Evolutionary conservation across 139 green algal genomes (phyloP), one percentile per base, ranked within the genome.

Genomic region (Haematococcus lacustris): DNA sequence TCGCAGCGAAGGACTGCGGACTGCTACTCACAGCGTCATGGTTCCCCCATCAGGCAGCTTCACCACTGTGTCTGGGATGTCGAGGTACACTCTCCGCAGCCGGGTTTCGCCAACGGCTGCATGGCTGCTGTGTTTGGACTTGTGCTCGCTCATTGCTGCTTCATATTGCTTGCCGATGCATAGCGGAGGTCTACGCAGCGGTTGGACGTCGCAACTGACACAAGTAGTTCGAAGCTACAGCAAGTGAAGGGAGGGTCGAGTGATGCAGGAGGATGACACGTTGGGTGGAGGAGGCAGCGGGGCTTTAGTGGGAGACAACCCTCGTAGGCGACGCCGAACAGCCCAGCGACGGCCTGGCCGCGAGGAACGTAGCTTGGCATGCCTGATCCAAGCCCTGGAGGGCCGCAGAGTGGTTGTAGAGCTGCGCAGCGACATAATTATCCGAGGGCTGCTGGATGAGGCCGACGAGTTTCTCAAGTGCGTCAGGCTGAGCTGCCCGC

Each of bases 401-500:
- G 71, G 60, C 4, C 33, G 63, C 2, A 66, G 61, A 30, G 47
- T 85, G 26, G 75, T 81, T 51, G 71, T 81, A 26, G 79, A 85
- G 72, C 71, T 85, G 32, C 71, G 75, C 13, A 85, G 79, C 34
- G 79, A 85, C 32, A 35, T 69, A 33, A 74, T 85, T 28, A 41
- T 85, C 38, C 70, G 68, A n/a, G 79, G 75, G 0, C 51, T 17
- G 21, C 41, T 85, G 35, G 75, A 81, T 34, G 64, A 74, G 9
- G 68, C 74, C 0, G 79, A 85, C n/a, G 79, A 85, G 13, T 85
- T 68, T 51, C 72, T 81, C 60, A 85, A 85, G 79, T 85, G 72
- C 77, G 79, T 70, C 17, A 59, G 38, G 23, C 40, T 68, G 5
- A 26, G 6, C 13, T 68, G 34, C 32, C 6, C 4, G 40, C 30